Evolutionary conservation across 2,329 filamentous ascomycete genomes (phyloP).

Genomic region (Emmonsiellopsis sp.): DNA sequence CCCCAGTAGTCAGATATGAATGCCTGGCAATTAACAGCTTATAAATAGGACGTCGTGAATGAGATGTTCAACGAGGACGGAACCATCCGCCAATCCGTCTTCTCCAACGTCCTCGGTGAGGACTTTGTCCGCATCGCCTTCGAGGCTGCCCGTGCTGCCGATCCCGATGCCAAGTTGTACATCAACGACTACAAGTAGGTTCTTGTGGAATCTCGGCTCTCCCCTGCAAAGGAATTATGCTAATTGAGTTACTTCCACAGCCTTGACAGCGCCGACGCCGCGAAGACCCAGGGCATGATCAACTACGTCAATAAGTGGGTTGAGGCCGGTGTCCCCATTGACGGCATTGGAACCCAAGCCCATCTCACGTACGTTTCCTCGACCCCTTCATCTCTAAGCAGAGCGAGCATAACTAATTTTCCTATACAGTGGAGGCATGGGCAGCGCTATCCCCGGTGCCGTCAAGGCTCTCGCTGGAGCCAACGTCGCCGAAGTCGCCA

Average conservation of each 20-base stretch:
- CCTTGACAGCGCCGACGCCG: conserved; percentile 50
- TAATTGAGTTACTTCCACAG: conserved; percentile 37
- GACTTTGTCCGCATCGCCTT: conserved; percentile 63
- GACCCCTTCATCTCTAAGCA: background rate
- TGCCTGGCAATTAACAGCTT: too few relatives aligned
- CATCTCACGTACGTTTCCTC: conserved; percentile 36
- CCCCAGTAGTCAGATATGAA: too few relatives aligned
- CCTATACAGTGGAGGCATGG: background rate
- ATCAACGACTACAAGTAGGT: conserved; percentile 58
- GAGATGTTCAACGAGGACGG: conserved; percentile 45
- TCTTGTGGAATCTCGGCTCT: background rate
- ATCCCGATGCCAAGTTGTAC: conserved; percentile 61
- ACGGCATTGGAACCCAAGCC: conserved; percentile 54
- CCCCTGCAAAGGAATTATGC: background rate
- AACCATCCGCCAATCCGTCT: conserved; percentile 51
- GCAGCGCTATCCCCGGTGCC: conserved; percentile 17
- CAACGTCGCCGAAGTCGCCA: conserved; percentile 48
- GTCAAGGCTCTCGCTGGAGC: conserved; percentile 45
- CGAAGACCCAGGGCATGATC: conserved; percentile 52
- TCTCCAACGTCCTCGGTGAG: conserved; percentile 60
- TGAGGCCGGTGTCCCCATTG: conserved; percentile 54
- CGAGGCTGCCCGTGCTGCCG: conserved; percentile 55
- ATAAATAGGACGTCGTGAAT: conserved; percentile 22
- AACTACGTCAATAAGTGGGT: conserved; percentile 56
- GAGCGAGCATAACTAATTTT: too few relatives aligned